Percentiles rank a stretch among this genome's conserved stretches.
phyloP scores from a whole-genome alignment of 768 basidiomycete species.

The Plicaturopsis crispa region DNA sequence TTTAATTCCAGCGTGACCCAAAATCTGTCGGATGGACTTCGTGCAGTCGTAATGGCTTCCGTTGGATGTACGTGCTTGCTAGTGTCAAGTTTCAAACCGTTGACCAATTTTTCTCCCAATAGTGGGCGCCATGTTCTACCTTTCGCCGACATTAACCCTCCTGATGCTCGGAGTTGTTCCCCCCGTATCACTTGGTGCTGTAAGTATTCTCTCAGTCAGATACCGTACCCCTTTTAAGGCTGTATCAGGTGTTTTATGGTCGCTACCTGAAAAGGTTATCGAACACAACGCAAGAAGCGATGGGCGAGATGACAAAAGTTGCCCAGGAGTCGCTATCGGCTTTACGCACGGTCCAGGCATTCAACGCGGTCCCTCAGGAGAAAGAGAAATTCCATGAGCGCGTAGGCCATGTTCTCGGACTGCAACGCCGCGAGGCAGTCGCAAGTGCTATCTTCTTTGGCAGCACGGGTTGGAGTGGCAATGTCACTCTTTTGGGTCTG shows the following conservation, averaged over 20 bases:
- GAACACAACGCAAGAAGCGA: conserved; percentile 87
- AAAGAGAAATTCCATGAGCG: conserved; percentile 65
- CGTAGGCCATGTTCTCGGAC: conserved; percentile 55
- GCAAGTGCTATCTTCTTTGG: conserved; percentile 94
- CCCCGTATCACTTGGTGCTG: conserved; percentile 78
- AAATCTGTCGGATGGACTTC: conserved; percentile 72
- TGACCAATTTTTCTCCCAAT: conserved; percentile 2
- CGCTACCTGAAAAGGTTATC: conserved; percentile 90
- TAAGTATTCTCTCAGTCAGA: conserved; percentile 27
- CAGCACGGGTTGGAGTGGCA: conserved; percentile 87
- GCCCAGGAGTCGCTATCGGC: conserved; percentile 88
- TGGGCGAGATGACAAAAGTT: conserved; percentile 89
- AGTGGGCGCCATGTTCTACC: conserved; percentile 95
- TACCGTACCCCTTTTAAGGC: conserved; percentile 10
- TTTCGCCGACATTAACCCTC: conserved; percentile 80
- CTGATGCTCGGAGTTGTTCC: conserved; percentile 93
- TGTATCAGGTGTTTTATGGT: conserved; percentile 81
- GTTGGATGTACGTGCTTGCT: conserved; percentile 65
- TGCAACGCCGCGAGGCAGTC: conserved; percentile 81
- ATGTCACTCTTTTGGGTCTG: conserved; percentile 81
- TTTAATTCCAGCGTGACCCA: conserved; percentile 51
- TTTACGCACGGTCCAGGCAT: conserved; percentile 85
- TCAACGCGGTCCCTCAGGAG: conserved; percentile 78
- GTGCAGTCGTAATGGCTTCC: conserved; percentile 87
- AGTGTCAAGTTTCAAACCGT: neutral